Base-by-base conservation (phyloP, 148 eudicot species). In the Spergularia marina region DNA sequence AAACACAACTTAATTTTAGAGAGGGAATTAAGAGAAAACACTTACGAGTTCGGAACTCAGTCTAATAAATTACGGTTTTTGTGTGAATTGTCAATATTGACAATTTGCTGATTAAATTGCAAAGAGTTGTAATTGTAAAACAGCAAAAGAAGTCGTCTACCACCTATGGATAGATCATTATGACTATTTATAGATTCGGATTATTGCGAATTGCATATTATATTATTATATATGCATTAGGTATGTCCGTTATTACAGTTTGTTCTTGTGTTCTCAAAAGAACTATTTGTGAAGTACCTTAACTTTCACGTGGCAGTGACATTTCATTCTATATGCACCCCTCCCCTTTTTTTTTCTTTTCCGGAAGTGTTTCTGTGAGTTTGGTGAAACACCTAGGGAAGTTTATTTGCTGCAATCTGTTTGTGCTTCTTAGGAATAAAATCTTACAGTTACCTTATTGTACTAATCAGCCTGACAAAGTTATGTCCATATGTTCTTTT, bases 401-500 rank as follows among this genome's bases (percentile, higher is more conserved):
- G 15, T 9, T 14, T 10, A 44, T 9, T 53, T 23, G 15, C 10
- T 12, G 15, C 20, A 21, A 12, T 49, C n/a, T 68, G 54, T 49
- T 20, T 14, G 6, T 68, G 71, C 56, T 49, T 68, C 14, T 13
- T 30, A 62, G 34, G 71, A 5, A 12, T 49, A 21, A 51, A 23
- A 23, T 13, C 23, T 49, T 23, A 23, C 36, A 59, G 7, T 15
- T 76, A 59, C 13, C 17, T 61, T 49, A 54, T 49, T n/a, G 53
- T 79, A 14, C 55, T 54, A 40, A 51, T 34, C 65, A 39, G 51
- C 51, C 56, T 78, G 74, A 34, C 41, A 69, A 70, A 40, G 77
- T 49, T 60, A 41, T 65, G 5, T 70, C 68, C 51, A 12, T 75
- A 66, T 16, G 12, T 71, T 65, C 61, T 65, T 72, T 72, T 25